Conservation (phyloP, 805 yeast genomes). For the Barnettozyma botsteinii region DNA sequence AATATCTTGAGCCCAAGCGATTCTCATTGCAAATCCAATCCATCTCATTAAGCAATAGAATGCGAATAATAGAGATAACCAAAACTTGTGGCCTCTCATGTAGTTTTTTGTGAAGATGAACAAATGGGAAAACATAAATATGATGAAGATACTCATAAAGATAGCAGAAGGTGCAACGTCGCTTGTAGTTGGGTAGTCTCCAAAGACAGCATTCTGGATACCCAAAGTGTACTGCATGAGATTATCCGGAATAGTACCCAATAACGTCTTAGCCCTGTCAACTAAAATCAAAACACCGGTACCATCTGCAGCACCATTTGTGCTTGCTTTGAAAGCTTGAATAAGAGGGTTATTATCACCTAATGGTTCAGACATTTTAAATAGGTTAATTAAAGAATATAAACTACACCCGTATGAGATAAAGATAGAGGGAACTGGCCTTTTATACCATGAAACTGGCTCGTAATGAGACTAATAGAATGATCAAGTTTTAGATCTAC, state of each 20-base stretch:
- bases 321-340: constrained; percentile 18
- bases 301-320: constrained; percentile 43
- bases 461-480: too few relatives aligned
- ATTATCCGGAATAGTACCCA: constrained; percentile 38
- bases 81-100: constrained; percentile 55
- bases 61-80: constrained; percentile 46
- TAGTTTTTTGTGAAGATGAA: constrained; percentile 42
- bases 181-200: constrained; percentile 48
- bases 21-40: constrained; percentile 54
- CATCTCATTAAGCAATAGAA: constrained; percentile 48
- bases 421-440: too few relatives aligned
- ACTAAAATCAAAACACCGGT: constrained; percentile 40
- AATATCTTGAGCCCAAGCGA: constrained; percentile 53
- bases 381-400: too few relatives aligned
- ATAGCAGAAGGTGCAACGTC: constrained; percentile 60
- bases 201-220: constrained; percentile 49
- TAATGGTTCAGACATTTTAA: neutral
- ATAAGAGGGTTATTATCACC: constrained; percentile 2
- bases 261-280: constrained; percentile 28
- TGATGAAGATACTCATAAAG: constrained; percentile 46
- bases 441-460: too few relatives aligned
- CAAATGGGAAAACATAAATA: constrained; percentile 43
- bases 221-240: constrained; percentile 33
- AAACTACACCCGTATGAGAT: too few relatives aligned
- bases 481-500: too few relatives aligned